Evolutionary conservation across 1,139 yeast genomes (phyloP), one percentile per base, ranked within the genome.

Genomic region (Yamadazyma diddensiae): DNA sequence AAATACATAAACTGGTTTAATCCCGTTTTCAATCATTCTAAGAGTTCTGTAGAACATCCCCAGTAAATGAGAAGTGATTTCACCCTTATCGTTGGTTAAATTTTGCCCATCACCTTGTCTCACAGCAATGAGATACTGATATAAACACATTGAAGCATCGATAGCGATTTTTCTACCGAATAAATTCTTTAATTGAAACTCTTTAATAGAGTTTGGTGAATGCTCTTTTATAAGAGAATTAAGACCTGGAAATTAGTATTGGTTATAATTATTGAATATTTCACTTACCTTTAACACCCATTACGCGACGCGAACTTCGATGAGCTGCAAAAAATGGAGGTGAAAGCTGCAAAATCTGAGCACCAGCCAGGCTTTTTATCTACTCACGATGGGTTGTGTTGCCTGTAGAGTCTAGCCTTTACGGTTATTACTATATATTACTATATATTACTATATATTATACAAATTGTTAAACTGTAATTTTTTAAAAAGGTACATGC

Each of bases 41-140:
- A 92, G 70, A 0, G 98, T 94, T 39, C 98, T 69, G 57, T 92
- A 90, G 55, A 92, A 92, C 73, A 92, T 82, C 2, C 98, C 99
- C 81, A 88, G 87, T 42, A 94, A 59, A 57, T 92, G 99, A 1
- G 94, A 86, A 0, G 99, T 92, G 5, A 97, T 90, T 46, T 88
- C 95, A 19, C 98, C 98, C 12, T 77, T 76, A 27, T 85, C 96
- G 42, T 77, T 82, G 25, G 94, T 82, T 50, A 92, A 68, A 55
- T 88, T 95, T 45, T 81, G 90, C n/a, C 99, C 99, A 55, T 92
- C 97, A 34, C 83, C 86, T 50, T 90, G 97, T 53, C 99, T 76
- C 10, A 92, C 98, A 0, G 98, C 97, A 51, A 92, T 90, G 34
- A 92, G 66, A 52, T 88, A 92, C 59, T 92, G 97, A 55, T 92